These are phyloP conservation scores for Candida ponderosae DNA, from an alignment of 805 yeast genomes.

Conservation along the genomic window DNA sequence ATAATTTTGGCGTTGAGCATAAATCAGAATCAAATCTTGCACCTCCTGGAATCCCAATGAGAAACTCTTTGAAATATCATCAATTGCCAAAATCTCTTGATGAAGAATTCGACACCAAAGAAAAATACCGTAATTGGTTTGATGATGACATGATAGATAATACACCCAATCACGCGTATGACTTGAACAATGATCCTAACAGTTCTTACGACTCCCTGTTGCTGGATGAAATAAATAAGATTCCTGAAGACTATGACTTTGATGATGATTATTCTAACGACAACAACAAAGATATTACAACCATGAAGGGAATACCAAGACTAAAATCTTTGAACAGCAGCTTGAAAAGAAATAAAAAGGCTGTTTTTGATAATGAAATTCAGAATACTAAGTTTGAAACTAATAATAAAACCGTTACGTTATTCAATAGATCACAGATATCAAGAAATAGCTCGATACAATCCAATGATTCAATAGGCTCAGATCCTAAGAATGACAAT, in stretches of 20 bases:
- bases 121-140: slow-evolving; percentile 20
- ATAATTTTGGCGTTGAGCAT: no score
- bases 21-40: no score
- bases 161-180: not conserved
- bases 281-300: not conserved
- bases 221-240: slow-evolving; percentile 41
- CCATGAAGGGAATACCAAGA: slow-evolving; percentile 4
- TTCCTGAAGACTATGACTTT: slow-evolving; percentile 37
- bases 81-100: slow-evolving; percentile 29
- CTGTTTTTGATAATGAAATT: slow-evolving; percentile 20
- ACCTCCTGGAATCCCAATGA: no score
- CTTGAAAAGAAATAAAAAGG: slow-evolving; percentile 6
- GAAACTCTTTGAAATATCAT: slow-evolving; percentile 26
- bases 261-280: slow-evolving; percentile 3
- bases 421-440: slow-evolving; percentile 18
- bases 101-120: slow-evolving; percentile 20
- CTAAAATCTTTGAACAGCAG: slow-evolving; percentile 12
- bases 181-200: slow-evolving; percentile 10
- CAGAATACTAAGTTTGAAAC: slow-evolving; percentile 27
- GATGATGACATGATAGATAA: slow-evolving; percentile 21
- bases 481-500: not conserved
- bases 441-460: slow-evolving; percentile 4
- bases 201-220: slow-evolving; percentile 29
- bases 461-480: not conserved
- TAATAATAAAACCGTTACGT: slow-evolving; percentile 30